Conservation (phyloP, 495 filamentous ascomycete species). For the Penicillium argentinense region DNA sequence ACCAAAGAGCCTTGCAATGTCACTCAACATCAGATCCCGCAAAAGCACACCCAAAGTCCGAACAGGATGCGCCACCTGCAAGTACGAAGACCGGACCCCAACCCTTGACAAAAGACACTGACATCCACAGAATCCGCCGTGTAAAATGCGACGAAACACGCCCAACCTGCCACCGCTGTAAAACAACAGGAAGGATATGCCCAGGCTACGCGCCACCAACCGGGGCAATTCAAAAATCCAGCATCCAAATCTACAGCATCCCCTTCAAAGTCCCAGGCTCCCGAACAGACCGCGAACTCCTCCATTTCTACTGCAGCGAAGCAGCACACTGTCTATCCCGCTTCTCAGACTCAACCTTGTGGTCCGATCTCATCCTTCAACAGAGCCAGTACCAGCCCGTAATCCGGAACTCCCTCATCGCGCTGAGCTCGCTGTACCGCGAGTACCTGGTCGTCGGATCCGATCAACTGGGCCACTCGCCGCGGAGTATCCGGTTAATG, state of each 20-base stretch:
- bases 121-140: conserved; percentile 28
- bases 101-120: not conserved
- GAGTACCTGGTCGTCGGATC: conserved; percentile 1
- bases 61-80: not conserved
- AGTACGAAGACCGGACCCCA: not conserved
- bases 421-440: conserved; percentile 28
- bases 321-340: conserved; percentile 34
- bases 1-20: too few relatives aligned
- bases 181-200: conserved; percentile 33
- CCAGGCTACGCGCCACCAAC: conserved; percentile 32
- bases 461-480: not conserved
- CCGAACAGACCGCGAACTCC: conserved; percentile 32
- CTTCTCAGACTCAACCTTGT: conserved; percentile 41
- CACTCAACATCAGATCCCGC: too few relatives aligned
- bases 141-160: conserved; percentile 47
- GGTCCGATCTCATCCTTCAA: conserved; percentile 40
- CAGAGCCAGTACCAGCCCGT: conserved; percentile 35
- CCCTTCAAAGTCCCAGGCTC: conserved; percentile 38
- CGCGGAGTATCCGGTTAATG: conserved; percentile 13
- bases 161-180: conserved; percentile 39
- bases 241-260: conserved; percentile 27
- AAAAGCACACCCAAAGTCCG: conserved; percentile 1
- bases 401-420: conserved; percentile 42
- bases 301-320: conserved; percentile 37
- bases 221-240: not conserved